Percentiles rank a stretch among this genome's conserved stretches.
These are phyloP conservation scores for Aspergillus nanangensis DNA, from an alignment of 495 filamentous ascomycete genomes.

Conservation along the genomic window DNA sequence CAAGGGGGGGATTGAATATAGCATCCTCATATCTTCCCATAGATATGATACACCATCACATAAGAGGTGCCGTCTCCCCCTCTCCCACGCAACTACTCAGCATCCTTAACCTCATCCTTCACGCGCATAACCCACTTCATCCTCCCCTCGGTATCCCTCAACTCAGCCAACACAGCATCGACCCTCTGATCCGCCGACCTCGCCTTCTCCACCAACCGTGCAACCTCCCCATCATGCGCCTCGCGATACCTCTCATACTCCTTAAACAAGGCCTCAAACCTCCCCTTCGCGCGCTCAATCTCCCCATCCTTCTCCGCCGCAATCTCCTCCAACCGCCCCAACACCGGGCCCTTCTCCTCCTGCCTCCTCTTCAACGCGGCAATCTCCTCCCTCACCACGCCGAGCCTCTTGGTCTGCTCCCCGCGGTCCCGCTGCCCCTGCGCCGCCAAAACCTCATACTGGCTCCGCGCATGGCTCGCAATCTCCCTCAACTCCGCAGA, in stretches of 20 bases:
- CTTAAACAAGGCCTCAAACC: conserved; percentile 54
- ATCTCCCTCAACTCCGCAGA: conserved; percentile 59
- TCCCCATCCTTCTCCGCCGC: conserved; percentile 68
- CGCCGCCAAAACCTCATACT: conserved; percentile 68
- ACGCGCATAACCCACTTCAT: conserved; percentile 67
- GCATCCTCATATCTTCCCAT: too few relatives aligned
- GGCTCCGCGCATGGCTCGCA: conserved; percentile 45
- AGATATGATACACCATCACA: not conserved
- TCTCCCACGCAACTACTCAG: conserved; percentile 28
- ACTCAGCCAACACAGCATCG: conserved; percentile 51
- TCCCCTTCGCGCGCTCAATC: conserved; percentile 50
- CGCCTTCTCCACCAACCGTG: conserved; percentile 51
- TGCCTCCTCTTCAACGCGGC: conserved; percentile 33
- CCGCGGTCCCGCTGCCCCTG: conserved; percentile 53
- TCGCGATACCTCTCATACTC: conserved; percentile 60
- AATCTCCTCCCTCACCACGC: conserved; percentile 25
- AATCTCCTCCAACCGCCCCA: conserved; percentile 58
- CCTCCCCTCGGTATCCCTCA: conserved; percentile 58
- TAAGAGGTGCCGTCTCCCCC: not conserved
- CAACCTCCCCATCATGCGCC: conserved; percentile 56
- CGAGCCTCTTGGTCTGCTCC: conserved; percentile 38
- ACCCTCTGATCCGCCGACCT: conserved; percentile 49
- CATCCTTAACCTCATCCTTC: conserved; percentile 46
- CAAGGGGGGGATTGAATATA: not conserved
- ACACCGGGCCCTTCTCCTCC: conserved; percentile 45